Base-by-base conservation (phyloP, 2,329 filamentous ascomycete genomes). In the Xylariaceae sp. region DNA sequence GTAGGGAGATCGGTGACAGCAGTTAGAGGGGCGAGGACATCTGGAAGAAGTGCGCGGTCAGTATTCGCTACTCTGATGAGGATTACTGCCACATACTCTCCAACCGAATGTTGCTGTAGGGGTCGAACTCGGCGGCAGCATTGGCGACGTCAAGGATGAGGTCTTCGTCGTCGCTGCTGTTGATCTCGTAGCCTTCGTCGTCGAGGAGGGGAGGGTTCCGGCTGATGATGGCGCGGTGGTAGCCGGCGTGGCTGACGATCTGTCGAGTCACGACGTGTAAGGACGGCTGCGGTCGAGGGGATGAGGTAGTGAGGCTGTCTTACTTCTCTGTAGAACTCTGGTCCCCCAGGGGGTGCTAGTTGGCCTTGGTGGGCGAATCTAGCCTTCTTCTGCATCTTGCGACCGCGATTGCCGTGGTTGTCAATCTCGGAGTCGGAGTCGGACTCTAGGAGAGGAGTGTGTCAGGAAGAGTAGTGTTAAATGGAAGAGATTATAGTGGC, bases 331-430 rank as follows among this genome's bases (percentile, higher is more conserved):
- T 90, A 89, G 11, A 81, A 78, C 58, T 82, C 78, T 39, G 83
- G 82, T 2, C 85, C 86, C 27, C 77, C 78, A 1, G 83, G 78
- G 22, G 82, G 78, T 39, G 86, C 82, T 55, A 90, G 74, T 61
- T 85, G 83, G 51, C 87, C 87, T 62, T 83, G 77, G 59, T 81
- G 84, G 41, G 87, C 80, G 64, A 88, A 88, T 58, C 82, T 79
- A 40, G 88, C 84, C 60, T 82, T 80, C 67, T 83, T 87, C 74
- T 90, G 89, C 41, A 92, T 75, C 66, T 91, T 92, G 68, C 89
- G 82, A 53, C 86, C 87, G 63, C 87, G 84, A 68, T 90, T 90
- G 49, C 83, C 86, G 59, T 80, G 80, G 59, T 80, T 76, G 52
- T 84, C 78, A 60, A 90, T 83, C 47, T 82, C 80, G 52, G 84